Conservation (phyloP, 163 green algal genomes). For the Picocystis sp. region DNA sequence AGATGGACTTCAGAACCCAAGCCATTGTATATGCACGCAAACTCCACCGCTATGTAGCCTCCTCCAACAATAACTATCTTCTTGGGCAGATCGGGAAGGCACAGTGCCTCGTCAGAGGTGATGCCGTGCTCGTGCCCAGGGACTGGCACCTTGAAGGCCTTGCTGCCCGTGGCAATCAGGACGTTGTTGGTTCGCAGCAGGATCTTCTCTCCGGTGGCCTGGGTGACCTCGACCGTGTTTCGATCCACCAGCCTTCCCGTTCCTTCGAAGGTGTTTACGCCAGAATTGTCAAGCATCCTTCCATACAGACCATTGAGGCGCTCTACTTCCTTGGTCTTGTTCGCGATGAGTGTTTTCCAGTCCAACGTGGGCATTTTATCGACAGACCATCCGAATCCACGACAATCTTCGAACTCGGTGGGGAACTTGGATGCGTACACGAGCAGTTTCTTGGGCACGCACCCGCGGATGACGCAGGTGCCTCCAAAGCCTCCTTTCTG, state of each 20-base stretch:
- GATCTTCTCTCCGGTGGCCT: neutral
- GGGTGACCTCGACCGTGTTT: conserved; percentile 1
- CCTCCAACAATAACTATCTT: conserved; percentile 15
- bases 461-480: conserved; percentile 13
- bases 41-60: conserved; percentile 83
- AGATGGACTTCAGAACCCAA: conserved; percentile 68
- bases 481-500: conserved; percentile 9
- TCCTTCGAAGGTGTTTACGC: no score
- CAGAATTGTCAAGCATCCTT: no score
- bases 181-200: conserved; percentile 2
- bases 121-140: conserved; percentile 1
- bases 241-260: neutral
- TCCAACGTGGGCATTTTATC: neutral
- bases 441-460: conserved; percentile 14
- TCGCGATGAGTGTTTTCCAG: conserved; percentile 3
- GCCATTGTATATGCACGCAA: conserved; percentile 77
- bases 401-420: conserved; percentile 2
- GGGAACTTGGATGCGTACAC: conserved; percentile 7
- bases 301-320: conserved; percentile 14
- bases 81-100: conserved; percentile 3
- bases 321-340: conserved; percentile 4
- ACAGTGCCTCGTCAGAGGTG: conserved; percentile 5
- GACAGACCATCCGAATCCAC: conserved; percentile 2
- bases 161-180: conserved; percentile 3
- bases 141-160: conserved; percentile 1